Evolutionary conservation across 139 green algal species (phyloP).

Genomic region (Haematococcus lacustris): DNA sequence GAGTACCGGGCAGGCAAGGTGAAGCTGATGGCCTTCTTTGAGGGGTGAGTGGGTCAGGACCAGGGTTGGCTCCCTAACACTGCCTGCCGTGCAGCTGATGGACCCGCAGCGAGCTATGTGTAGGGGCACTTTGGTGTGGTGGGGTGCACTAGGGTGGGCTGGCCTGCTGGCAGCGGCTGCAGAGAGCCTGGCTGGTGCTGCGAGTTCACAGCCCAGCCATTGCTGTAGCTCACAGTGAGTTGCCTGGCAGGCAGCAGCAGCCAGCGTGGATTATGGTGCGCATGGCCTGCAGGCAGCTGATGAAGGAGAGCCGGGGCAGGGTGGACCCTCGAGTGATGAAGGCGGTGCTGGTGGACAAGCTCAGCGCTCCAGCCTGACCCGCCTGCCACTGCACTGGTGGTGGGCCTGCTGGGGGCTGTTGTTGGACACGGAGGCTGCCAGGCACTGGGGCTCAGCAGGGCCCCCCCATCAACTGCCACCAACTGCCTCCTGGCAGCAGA

Average conservation of each 20-base stretch:
- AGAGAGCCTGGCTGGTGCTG: not conserved
- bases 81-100: too few species aligned
- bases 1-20: slow-evolving; percentile 74
- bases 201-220: not conserved
- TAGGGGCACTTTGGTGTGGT: not conserved
- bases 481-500: too few species aligned
- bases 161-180: not conserved
- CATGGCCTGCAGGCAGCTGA: slow-evolving; percentile 48
- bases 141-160: not conserved
- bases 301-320: slow-evolving; percentile 76
- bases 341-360: slow-evolving; percentile 40
- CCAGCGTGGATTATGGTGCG: not conserved
- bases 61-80: too few species aligned
- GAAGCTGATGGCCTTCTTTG: slow-evolving; percentile 82
- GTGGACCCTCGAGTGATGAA: slow-evolving; percentile 78
- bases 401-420: too few species aligned
- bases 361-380: not conserved
- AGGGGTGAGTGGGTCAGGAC: slow-evolving; percentile 49
- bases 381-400: too few species aligned
- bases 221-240: too few species aligned
- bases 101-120: not conserved
- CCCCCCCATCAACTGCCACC: too few species aligned
- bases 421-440: too few species aligned
- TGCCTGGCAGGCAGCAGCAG: too few species aligned
- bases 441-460: too few species aligned